Conservation (phyloP, 2,329 filamentous ascomycete genomes). For the Conoideocrella luteorostrata region DNA sequence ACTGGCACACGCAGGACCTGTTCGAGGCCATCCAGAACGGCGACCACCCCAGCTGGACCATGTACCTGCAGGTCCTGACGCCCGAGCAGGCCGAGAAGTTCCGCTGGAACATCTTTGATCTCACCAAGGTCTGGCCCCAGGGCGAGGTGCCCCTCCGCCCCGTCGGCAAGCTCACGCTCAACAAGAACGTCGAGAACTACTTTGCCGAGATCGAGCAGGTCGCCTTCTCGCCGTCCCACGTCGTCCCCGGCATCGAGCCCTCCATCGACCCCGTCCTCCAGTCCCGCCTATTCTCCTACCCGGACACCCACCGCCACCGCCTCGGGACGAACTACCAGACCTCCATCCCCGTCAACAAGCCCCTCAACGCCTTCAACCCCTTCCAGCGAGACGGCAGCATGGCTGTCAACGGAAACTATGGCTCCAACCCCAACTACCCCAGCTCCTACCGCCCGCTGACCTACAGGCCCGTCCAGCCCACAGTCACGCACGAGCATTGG, state of each 20-base stretch:
- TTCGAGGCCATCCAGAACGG: conserved; percentile 56
- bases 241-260: conserved; percentile 58
- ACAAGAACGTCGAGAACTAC: conserved; percentile 60
- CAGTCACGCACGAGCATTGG: conserved; percentile 41
- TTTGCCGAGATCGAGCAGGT: conserved; percentile 65
- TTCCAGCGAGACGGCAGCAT: conserved; percentile 69
- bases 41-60: conserved; percentile 56
- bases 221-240: conserved; percentile 57
- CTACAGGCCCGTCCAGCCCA: conserved; percentile 35
- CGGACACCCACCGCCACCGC: conserved; percentile 57
- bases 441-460: conserved; percentile 40
- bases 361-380: conserved; percentile 53
- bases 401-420: conserved; percentile 61
- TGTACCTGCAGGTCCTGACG: conserved; percentile 57
- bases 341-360: conserved; percentile 51
- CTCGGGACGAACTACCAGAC: conserved; percentile 55
- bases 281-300: conserved; percentile 54
- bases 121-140: conserved; percentile 66
- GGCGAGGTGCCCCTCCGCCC: conserved; percentile 48
- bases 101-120: conserved; percentile 59
- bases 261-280: conserved; percentile 58
- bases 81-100: conserved; percentile 56
- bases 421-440: conserved; percentile 52
- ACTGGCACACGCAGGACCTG: conserved; percentile 57
- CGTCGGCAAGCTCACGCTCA: conserved; percentile 57